phyloP scores from a whole-genome alignment of 768 basidiomycete species.

The Lactifluus pinguis region DNA sequence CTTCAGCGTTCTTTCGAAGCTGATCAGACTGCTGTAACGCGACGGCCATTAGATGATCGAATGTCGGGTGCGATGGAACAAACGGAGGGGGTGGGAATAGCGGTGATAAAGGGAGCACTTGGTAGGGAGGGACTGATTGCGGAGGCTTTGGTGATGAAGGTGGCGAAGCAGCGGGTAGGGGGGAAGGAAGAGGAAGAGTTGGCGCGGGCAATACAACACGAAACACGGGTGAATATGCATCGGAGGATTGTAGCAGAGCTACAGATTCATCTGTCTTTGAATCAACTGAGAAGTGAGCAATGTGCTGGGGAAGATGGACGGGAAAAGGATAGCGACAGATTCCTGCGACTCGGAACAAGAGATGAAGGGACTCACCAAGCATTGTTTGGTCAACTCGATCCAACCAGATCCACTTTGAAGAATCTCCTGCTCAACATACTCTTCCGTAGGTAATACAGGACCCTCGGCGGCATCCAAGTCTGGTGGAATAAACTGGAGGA shows the following conservation, averaged over 20 bases:
- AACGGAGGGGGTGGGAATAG: slow-evolving; percentile 72
- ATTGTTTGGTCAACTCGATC: slow-evolving; percentile 60
- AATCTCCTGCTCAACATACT: slow-evolving; percentile 68
- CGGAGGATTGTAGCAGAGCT: slow-evolving; percentile 21
- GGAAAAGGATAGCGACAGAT: not conserved
- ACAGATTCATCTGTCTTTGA: slow-evolving; percentile 24
- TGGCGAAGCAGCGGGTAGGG: slow-evolving; percentile 7
- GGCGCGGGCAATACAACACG: slow-evolving; percentile 23
- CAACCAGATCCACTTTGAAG: slow-evolving; percentile 61
- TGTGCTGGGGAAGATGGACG: not conserved
- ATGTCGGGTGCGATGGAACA: slow-evolving; percentile 64
- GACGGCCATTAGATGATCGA: slow-evolving; percentile 50
- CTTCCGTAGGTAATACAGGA: slow-evolving; percentile 58
- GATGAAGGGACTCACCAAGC: slow-evolving; percentile 46
- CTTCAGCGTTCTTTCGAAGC: slow-evolving; percentile 49
- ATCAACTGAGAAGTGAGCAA: slow-evolving; percentile 7
- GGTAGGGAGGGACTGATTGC: slow-evolving; percentile 13
- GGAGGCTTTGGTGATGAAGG: slow-evolving; percentile 2
- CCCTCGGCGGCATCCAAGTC: slow-evolving; percentile 56
- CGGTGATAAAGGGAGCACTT: slow-evolving; percentile 45
- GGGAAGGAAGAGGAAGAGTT: slow-evolving; percentile 1
- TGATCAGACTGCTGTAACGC: slow-evolving; percentile 48
- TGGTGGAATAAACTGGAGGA: slow-evolving; percentile 46
- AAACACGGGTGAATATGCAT: slow-evolving; percentile 31
- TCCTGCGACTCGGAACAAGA: not conserved